These are phyloP conservation scores for Claviceps purpurea DNA, from an alignment of 2,329 filamentous ascomycete genomes.

Conservation along the genomic window DNA sequence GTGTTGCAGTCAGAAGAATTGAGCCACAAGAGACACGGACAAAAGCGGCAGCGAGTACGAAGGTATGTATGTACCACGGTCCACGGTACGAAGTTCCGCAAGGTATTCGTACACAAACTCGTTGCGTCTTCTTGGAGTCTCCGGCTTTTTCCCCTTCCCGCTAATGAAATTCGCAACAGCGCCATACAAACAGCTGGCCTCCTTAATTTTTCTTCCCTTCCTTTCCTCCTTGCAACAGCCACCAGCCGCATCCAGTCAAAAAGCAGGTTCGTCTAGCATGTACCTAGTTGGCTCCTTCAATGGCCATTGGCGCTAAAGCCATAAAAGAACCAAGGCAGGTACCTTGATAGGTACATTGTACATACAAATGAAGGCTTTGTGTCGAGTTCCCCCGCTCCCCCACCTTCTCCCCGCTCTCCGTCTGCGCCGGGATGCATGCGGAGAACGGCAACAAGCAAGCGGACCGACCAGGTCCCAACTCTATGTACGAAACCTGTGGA, in stretches of 20 bases:
- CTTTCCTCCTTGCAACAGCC: background rate
- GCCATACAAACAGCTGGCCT: background rate
- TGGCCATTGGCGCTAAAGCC: background rate
- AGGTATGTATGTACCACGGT: no score
- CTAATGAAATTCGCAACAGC: no score
- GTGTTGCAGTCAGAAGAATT: no score
- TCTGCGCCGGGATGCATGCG: background rate
- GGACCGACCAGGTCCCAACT: background rate
- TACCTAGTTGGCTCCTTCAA: background rate
- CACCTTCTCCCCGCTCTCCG: background rate
- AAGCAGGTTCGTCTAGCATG: background rate
- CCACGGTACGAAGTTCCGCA: no score
- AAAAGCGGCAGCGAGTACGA: no score
- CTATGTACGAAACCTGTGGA: background rate
- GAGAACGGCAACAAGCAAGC: background rate
- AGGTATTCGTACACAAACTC: no score
- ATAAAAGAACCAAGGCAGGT: background rate
- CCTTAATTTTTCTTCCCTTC: background rate
- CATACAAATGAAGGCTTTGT: background rate
- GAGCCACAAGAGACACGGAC: no score
- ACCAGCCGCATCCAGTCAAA: background rate
- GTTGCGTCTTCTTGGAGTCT: background rate
- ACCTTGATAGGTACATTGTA: background rate
- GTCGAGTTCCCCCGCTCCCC: background rate
- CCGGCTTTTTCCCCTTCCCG: background rate